Evolutionary conservation across 2,329 filamentous ascomycete genomes (phyloP).

Genomic region (Fonsecaea monophora): DNA sequence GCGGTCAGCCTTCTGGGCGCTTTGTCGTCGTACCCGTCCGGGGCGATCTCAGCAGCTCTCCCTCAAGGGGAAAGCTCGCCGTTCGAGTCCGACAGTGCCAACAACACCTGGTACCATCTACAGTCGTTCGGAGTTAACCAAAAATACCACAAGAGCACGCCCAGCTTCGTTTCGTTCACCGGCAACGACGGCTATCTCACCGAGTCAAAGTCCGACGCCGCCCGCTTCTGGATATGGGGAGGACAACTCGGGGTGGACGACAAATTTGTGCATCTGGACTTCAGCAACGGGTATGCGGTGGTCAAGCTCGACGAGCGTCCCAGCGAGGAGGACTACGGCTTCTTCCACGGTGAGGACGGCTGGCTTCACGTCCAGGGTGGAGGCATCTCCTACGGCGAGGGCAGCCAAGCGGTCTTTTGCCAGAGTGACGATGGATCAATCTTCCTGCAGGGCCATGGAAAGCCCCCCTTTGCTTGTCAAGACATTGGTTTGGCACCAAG

Average conservation of each 20-base stretch:
- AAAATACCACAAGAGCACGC: constrained; percentile 1
- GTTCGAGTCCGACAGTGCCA: not conserved
- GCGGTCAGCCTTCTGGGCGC: not conserved
- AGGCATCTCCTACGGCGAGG: not conserved
- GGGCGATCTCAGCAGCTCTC: not conserved
- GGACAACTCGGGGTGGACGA: not conserved
- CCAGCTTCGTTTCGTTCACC: constrained; percentile 1
- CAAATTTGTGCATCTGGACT: not conserved
- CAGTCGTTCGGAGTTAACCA: not conserved
- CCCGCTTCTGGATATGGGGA: not conserved
- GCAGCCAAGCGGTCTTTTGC: not conserved
- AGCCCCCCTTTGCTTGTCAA: not conserved
- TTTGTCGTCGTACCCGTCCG: not conserved
- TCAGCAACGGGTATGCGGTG: not conserved
- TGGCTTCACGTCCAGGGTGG: not conserved
- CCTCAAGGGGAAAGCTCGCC: not conserved
- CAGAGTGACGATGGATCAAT: not conserved
- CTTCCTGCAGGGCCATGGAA: not conserved
- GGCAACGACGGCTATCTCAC: not conserved
- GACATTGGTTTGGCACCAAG: constrained; percentile 3
- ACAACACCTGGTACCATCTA: not conserved
- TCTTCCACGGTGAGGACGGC: not conserved
- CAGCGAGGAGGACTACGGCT: not conserved
- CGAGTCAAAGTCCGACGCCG: not conserved
- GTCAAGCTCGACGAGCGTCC: not conserved